These are phyloP conservation scores for Quercus phellos DNA, from an alignment of 331 rosid genomes.

Conservation along the genomic window DNA sequence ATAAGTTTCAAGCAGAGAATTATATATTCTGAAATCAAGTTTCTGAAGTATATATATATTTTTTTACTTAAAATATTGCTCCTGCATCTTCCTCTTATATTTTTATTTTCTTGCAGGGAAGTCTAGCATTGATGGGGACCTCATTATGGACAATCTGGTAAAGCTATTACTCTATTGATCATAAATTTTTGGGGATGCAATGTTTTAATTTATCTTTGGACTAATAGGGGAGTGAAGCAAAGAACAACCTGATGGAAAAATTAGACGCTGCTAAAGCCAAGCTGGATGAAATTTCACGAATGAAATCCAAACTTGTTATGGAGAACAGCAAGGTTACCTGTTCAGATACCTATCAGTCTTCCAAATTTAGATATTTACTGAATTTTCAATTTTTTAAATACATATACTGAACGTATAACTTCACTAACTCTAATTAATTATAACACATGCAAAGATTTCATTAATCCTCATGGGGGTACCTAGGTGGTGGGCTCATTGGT, in stretches of 20 bases:
- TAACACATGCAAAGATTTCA: neutral
- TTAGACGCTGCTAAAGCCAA: conserved; percentile 67
- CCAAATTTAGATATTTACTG: neutral
- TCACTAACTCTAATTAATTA: neutral
- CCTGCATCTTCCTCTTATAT: neutral
- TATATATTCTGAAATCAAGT: neutral
- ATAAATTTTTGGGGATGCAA: conserved; percentile 17
- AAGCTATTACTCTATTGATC: conserved; percentile 17
- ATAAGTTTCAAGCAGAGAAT: neutral
- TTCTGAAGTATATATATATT: neutral
- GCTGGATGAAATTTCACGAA: conserved; percentile 47
- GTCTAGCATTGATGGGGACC: conserved; percentile 27
- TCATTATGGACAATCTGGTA: conserved; percentile 40
- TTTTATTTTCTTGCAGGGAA: conserved; percentile 36
- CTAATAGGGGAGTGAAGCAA: conserved; percentile 51
- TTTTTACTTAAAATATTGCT: conserved; percentile 5
- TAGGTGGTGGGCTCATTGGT: no score
- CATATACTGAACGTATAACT: neutral
- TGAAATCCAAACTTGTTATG: conserved; percentile 46
- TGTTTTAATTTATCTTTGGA: conserved; percentile 23
- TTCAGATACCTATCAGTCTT: conserved; percentile 12
- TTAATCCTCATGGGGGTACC: neutral
- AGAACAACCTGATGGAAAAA: conserved; percentile 38
- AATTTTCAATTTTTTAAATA: conserved; percentile 8
- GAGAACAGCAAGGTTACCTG: conserved; percentile 60